These are phyloP conservation scores for Claviceps lovelessii DNA, from an alignment of 2,329 filamentous ascomycete species.

Conservation along the genomic window DNA sequence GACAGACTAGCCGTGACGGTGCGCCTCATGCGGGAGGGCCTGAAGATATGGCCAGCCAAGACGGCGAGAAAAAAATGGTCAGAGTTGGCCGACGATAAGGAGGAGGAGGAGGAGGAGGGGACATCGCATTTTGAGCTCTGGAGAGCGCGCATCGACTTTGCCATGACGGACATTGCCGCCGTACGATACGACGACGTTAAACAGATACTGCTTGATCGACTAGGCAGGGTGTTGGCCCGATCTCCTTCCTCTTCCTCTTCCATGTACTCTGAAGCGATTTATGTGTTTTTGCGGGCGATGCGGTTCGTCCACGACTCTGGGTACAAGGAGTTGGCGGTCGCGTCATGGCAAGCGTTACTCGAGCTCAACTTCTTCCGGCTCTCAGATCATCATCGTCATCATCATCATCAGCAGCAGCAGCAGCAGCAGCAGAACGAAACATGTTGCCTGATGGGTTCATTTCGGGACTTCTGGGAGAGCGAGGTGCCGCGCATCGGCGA, in stretches of 20 bases:
- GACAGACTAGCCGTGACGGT: constrained; percentile 48
- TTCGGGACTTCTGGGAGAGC: constrained; percentile 75
- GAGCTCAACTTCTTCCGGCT: constrained; percentile 53
- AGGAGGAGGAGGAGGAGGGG: constrained; percentile 10
- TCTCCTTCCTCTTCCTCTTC: neutral
- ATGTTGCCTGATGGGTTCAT: constrained; percentile 21
- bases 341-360: constrained; percentile 68
- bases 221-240: constrained; percentile 12
- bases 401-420: too few species aligned
- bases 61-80: constrained; percentile 52
- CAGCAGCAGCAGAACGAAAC: constrained; percentile 7
- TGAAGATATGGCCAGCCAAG: constrained; percentile 56
- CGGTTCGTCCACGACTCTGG: constrained; percentile 62
- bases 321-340: constrained; percentile 61
- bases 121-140: constrained; percentile 43
- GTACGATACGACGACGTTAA: constrained; percentile 58
- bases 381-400: constrained; percentile 2
- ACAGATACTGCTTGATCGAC: constrained; percentile 41
- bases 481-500: constrained; percentile 72
- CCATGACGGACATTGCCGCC: constrained; percentile 50
- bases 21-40: constrained; percentile 58
- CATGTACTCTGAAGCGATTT: constrained; percentile 29
- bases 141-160: constrained; percentile 57
- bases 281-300: constrained; percentile 63
- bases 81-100: constrained; percentile 21